Base-by-base conservation (phyloP, 306 rosid genomes). In the Notholithocarpus densiflorus region DNA sequence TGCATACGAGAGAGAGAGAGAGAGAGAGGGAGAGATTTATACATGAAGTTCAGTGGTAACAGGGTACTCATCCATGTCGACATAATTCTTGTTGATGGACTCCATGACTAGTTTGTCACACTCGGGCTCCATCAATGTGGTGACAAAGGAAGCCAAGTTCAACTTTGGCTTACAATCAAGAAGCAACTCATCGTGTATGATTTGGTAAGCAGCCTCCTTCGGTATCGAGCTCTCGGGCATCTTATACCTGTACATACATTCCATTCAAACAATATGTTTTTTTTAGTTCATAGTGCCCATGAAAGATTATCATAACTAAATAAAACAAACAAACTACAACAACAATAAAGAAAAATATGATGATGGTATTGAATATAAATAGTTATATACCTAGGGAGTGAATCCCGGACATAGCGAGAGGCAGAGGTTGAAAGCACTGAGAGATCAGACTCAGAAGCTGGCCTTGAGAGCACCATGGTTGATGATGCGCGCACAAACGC, bases 41-140 rank as follows among this genome's bases (percentile, higher is more conserved):
- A 88, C 90, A 56, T 91, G 96, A 68, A 92, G 91, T 10, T 92
- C 94, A 19, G 97, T 87, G 79, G 97, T 90, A 34, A 85, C 86
- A 15, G 97, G 97, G 83, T 92, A 92, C 60, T 92, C 93, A 13
- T 89, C 90, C 93, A 90, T 90, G 84, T 90, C 83, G 0, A 88
- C 97, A 48, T 88, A 92, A 87, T 92, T 92, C 75, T 92, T 92
- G 86, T 90, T 91, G 68, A 90, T 83, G 53, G 96, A 90, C 72
- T 86, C 96, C 94, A 92, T 86, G 19, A 92, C 85, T 43, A 92
- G 92, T 68, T 80, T 86, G 56, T 92, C 87, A 19, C 92, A 89
- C 68, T 92, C 94, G 10, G 91, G 91, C 81, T 92, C 96, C 97
- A 92, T 92, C 72, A 87, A 86, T 10, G 97, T 90, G 7, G 96